phyloP scores from a whole-genome alignment of 2,329 filamentous ascomycete species.

The Alternaria sp. region DNA sequence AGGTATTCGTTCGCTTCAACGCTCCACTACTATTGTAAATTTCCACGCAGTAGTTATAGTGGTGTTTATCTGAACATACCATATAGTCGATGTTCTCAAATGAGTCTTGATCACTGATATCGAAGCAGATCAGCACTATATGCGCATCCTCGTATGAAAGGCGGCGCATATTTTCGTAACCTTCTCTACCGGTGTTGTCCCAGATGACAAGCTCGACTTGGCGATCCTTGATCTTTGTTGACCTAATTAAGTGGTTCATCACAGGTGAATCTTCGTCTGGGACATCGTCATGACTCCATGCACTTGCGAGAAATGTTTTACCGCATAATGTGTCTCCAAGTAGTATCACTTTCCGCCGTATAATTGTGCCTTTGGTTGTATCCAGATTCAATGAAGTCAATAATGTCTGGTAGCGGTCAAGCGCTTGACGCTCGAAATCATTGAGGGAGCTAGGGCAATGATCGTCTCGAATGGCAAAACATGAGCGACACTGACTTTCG shows the following conservation, averaged over 20 bases:
- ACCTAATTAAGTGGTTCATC: slow-evolving; percentile 6
- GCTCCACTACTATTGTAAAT: slow-evolving; percentile 20
- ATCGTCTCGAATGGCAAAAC: background rate
- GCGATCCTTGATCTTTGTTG: background rate
- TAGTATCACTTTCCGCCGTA: slow-evolving; percentile 19
- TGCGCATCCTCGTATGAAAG: slow-evolving; percentile 13
- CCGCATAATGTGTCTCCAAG: slow-evolving; percentile 21
- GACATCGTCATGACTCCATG: slow-evolving; percentile 5
- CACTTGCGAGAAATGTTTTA: slow-evolving; percentile 19
- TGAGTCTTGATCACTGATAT: slow-evolving; percentile 19
- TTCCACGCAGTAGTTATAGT: background rate
- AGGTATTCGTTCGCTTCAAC: slow-evolving; percentile 21
- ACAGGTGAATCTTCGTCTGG: background rate
- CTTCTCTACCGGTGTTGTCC: slow-evolving; percentile 13
- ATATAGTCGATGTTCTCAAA: slow-evolving; percentile 22
- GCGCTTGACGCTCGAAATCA: background rate
- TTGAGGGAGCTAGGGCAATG: background rate
- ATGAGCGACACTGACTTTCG: background rate
- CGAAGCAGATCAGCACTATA: slow-evolving; percentile 29
- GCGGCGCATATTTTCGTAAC: slow-evolving; percentile 10
- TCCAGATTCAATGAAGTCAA: background rate
- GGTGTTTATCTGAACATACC: slow-evolving; percentile 9
- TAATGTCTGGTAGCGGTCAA: background rate
- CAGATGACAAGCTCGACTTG: slow-evolving; percentile 18
- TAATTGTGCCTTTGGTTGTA: background rate